These are phyloP conservation scores for Nadsonia starkeyi-henricii DNA, from an alignment of 1,139 yeast genomes.

Conservation along the genomic window DNA sequence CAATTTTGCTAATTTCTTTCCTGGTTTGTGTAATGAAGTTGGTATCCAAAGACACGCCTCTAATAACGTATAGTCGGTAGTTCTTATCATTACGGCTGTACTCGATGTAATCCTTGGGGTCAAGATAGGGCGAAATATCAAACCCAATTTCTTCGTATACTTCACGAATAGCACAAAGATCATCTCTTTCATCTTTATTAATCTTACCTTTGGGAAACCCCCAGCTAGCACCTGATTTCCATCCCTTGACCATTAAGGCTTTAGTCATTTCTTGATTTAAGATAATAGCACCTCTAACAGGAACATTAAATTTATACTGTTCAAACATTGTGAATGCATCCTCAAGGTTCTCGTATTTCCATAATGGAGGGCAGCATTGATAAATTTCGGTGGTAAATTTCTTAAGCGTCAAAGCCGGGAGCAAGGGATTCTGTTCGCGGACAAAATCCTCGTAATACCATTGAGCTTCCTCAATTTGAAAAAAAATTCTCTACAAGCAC, in stretches of 20 bases:
- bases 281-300: slow-evolving; percentile 92
- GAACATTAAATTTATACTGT: slow-evolving; percentile 76
- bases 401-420: slow-evolving; percentile 72
- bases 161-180: slow-evolving; percentile 89
- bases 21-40: slow-evolving; percentile 68
- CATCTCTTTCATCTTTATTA: slow-evolving; percentile 81
- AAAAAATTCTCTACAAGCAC: slow-evolving; percentile 45
- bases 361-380: slow-evolving; percentile 49
- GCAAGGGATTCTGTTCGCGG: slow-evolving; percentile 54
- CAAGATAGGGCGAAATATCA: slow-evolving; percentile 54
- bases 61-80: slow-evolving; percentile 67
- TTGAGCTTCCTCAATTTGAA: slow-evolving; percentile 95
- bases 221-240: slow-evolving; percentile 70
- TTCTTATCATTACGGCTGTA: slow-evolving; percentile 74
- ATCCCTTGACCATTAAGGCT: slow-evolving; percentile 70
- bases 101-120: slow-evolving; percentile 63
- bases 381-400: slow-evolving; percentile 61
- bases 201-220: slow-evolving; percentile 96
- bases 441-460: slow-evolving; percentile 93
- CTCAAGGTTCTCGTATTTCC: slow-evolving; percentile 20
- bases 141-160: slow-evolving; percentile 93
- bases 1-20: slow-evolving; percentile 59
- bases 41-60: slow-evolving; percentile 65
- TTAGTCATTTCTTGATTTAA: slow-evolving; percentile 60
- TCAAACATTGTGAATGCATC: slow-evolving; percentile 37